Conservation (phyloP, 257 asterid species). For the Solanum paucissectum region DNA sequence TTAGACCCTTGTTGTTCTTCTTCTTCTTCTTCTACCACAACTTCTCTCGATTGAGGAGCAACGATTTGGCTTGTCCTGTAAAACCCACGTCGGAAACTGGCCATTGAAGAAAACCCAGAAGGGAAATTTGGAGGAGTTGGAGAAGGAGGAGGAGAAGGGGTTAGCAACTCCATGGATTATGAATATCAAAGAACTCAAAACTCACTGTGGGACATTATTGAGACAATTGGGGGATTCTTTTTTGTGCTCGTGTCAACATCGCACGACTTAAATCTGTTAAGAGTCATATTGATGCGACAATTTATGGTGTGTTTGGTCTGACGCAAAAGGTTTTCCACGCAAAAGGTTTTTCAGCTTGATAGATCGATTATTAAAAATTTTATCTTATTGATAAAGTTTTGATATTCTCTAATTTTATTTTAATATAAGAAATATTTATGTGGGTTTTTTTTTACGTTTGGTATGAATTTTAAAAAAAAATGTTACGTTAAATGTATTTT, state of each 20-base stretch:
- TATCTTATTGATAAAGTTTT: too few relatives aligned
- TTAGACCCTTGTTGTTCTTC: constrained; percentile 6
- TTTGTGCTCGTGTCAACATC: not conserved
- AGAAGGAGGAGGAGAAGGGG: constrained; percentile 15
- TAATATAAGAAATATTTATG: too few relatives aligned
- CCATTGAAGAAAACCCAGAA: constrained; percentile 12
- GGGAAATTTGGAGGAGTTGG: not conserved
- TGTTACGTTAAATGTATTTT: too few relatives aligned
- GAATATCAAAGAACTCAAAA: not conserved
- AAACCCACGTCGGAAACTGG: constrained; percentile 8
- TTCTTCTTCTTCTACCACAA: not conserved
- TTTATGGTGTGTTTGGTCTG: not conserved
- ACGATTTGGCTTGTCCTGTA: constrained; percentile 3
- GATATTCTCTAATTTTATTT: too few relatives aligned
- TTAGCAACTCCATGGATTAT: constrained; percentile 17
- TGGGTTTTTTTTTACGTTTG: too few relatives aligned
- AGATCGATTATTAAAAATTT: too few relatives aligned
- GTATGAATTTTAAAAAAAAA: too few relatives aligned
- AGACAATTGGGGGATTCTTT: not conserved
- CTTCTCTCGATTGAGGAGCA: constrained; percentile 11
- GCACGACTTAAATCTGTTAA: not conserved
- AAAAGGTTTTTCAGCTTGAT: too few relatives aligned
- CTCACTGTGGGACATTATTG: not conserved
- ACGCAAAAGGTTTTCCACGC: not conserved
- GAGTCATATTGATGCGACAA: not conserved